Percentiles rank a stretch among this genome's conserved stretches.
These are phyloP conservation scores for Biscogniauxia sp. DNA, from an alignment of 2,329 filamentous ascomycete genomes.

Conservation along the genomic window DNA sequence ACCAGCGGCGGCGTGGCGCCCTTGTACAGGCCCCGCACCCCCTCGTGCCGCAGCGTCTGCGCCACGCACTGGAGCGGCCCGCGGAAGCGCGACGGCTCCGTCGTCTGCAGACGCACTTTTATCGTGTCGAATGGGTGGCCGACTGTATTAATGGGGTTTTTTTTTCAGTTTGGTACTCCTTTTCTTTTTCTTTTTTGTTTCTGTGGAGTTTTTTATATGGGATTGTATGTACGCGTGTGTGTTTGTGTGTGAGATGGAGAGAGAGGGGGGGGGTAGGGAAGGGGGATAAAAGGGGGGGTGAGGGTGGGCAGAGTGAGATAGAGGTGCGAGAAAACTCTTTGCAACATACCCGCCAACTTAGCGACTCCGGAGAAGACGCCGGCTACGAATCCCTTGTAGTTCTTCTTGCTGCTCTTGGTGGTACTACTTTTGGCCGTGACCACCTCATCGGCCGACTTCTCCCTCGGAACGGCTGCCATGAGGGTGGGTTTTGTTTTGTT, in stretches of 20 bases:
- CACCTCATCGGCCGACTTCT: slow-evolving; percentile 29
- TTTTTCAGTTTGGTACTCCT: not conserved
- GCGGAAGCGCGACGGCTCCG: slow-evolving; percentile 70
- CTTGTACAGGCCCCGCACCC: slow-evolving; percentile 85
- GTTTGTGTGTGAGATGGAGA: too few relatives aligned
- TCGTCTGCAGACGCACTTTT: slow-evolving; percentile 93
- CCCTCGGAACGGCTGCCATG: slow-evolving; percentile 35
- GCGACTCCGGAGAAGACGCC: slow-evolving; percentile 94
- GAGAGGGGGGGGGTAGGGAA: not conserved
- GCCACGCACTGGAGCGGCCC: slow-evolving; percentile 83
- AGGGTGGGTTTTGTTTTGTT: too few relatives aligned
- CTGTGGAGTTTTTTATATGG: too few relatives aligned
- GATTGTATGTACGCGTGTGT: too few relatives aligned
- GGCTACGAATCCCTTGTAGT: slow-evolving; percentile 95
- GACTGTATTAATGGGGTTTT: slow-evolving; percentile 37
- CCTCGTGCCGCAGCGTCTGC: slow-evolving; percentile 83
- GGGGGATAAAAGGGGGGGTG: not conserved
- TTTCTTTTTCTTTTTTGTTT: too few relatives aligned
- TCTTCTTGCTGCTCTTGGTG: slow-evolving; percentile 36
- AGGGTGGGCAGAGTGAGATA: not conserved
- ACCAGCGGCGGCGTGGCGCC: slow-evolving; percentile 87
- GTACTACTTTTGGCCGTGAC: slow-evolving; percentile 1
- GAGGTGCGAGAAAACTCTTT: not conserved
- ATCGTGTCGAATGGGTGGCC: slow-evolving; percentile 88
- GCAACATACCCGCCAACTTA: slow-evolving; percentile 72